These are phyloP conservation scores for Rhynchosporium graminicola DNA, from an alignment of 2,329 filamentous ascomycete species.

Conservation along the genomic window DNA sequence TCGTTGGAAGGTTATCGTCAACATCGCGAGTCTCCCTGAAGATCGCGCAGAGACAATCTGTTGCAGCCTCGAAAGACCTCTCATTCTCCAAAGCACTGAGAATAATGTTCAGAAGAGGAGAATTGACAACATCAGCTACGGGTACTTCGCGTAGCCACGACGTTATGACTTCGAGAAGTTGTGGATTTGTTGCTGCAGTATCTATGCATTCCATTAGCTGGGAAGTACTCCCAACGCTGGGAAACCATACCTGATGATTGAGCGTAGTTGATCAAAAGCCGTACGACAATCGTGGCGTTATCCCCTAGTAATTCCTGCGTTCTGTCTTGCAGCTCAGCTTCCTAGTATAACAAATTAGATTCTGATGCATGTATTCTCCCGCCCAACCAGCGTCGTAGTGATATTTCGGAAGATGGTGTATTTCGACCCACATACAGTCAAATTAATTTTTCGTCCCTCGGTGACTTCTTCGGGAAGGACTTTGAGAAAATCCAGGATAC, in stretches of 20 bases:
- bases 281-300: slow-evolving; percentile 85
- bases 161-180: slow-evolving; percentile 91
- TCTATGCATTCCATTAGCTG: slow-evolving; percentile 48
- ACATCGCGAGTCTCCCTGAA: slow-evolving; percentile 92
- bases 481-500: slow-evolving; percentile 92
- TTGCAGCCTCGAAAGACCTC: slow-evolving; percentile 78
- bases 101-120: slow-evolving; percentile 78
- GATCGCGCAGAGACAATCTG: slow-evolving; percentile 90
- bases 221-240: slow-evolving; percentile 17
- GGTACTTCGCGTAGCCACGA: slow-evolving; percentile 96
- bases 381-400: slow-evolving; percentile 41
- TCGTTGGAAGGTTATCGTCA: slow-evolving; percentile 81
- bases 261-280: slow-evolving; percentile 84
- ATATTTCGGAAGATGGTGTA: slow-evolving; percentile 47
- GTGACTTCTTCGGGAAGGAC: slow-evolving; percentile 98
- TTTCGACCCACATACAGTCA: slow-evolving; percentile 87
- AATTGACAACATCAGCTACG: slow-evolving; percentile 78
- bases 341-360: slow-evolving; percentile 65
- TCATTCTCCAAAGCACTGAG: slow-evolving; percentile 76
- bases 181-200: slow-evolving; percentile 79
- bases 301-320: slow-evolving; percentile 88
- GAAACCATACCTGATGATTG: slow-evolving; percentile 79
- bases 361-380: slow-evolving; percentile 42
- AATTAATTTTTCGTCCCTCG: slow-evolving; percentile 98
- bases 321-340: slow-evolving; percentile 87